Evolutionary conservation across 108 stramenopile species (phyloP).

Genomic region (Nitzschia sp.): DNA sequence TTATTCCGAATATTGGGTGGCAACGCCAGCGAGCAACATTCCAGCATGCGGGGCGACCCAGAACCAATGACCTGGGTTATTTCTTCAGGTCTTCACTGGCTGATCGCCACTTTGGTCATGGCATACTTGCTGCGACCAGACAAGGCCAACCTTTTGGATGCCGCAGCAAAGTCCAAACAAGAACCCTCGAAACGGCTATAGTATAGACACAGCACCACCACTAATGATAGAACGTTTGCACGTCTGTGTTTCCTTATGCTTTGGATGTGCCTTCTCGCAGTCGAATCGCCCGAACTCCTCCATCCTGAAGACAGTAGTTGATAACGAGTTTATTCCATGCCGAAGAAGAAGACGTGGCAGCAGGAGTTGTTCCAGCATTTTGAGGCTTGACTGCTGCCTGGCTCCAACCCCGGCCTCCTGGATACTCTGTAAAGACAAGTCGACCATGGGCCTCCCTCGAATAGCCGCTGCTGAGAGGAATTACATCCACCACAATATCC

Average conservation of each 20-base stretch:
- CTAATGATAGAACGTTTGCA: not conserved
- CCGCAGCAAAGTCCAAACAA: not conserved
- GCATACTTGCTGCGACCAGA: conserved; percentile 32
- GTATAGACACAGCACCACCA: not conserved
- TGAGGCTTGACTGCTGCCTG: not conserved
- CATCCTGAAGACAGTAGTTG: conserved; percentile 49
- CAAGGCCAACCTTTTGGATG: not conserved
- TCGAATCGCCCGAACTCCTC: conserved; percentile 40
- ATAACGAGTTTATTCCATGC: conserved; percentile 38
- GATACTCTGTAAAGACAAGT: conserved; percentile 49
- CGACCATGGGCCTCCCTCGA: conserved; percentile 81
- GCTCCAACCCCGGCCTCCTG: conserved; percentile 39
- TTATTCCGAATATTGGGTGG: conserved; percentile 45
- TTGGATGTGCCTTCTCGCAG: conserved; percentile 17
- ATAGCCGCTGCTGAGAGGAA: conserved; percentile 76
- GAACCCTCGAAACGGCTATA: not conserved
- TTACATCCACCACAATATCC: conserved; percentile 82
- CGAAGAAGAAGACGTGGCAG: not conserved
- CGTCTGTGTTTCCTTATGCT: not conserved
- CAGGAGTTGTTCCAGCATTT: not conserved
- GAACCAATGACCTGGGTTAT: conserved; percentile 68
- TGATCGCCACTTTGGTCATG: conserved; percentile 37
- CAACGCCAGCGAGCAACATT: not conserved
- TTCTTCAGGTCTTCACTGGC: conserved; percentile 63
- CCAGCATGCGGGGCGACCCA: conserved; percentile 70